Percentiles rank a stretch among this genome's conserved stretches.
Evolutionary conservation across 768 basidiomycete species (phyloP).

Genomic region (Termitomyces bulborhizus): DNA sequence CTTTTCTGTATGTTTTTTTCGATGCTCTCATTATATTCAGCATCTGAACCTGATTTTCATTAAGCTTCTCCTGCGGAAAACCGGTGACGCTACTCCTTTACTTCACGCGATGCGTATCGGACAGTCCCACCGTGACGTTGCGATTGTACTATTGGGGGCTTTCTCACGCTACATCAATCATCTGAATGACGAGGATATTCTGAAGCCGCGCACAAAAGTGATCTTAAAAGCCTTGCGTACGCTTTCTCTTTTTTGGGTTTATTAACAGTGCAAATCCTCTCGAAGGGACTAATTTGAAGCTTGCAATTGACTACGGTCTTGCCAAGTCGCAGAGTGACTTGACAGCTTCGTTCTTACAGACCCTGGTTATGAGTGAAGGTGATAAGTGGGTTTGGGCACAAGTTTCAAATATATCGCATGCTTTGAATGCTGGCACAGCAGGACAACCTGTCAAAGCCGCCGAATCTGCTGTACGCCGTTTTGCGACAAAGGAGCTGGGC

Average conservation of each 20-base stretch:
- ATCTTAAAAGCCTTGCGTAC: slow-evolving; percentile 76
- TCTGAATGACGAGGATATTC: slow-evolving; percentile 76
- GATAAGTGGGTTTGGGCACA: slow-evolving; percentile 82
- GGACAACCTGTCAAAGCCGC: slow-evolving; percentile 76
- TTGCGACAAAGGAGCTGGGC: slow-evolving; percentile 82
- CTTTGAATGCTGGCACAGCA: slow-evolving; percentile 59
- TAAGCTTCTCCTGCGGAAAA: slow-evolving; percentile 76
- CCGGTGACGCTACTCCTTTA: slow-evolving; percentile 82
- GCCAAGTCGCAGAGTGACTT: slow-evolving; percentile 77
- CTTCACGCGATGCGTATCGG: slow-evolving; percentile 87
- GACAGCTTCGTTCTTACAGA: slow-evolving; percentile 90
- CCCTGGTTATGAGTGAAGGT: slow-evolving; percentile 94
- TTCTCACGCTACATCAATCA: slow-evolving; percentile 91
- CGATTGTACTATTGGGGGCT: slow-evolving; percentile 83
- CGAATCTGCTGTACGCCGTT: slow-evolving; percentile 70
- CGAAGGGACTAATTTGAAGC: slow-evolving; percentile 72
- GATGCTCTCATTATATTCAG: not conserved
- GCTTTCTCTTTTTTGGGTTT: slow-evolving; percentile 16
- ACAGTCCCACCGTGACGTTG: slow-evolving; percentile 69
- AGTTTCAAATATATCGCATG: slow-evolving; percentile 59
- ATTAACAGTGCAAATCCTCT: not conserved
- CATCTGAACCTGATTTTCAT: not conserved
- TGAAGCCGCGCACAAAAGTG: slow-evolving; percentile 58
- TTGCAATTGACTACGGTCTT: slow-evolving; percentile 87
- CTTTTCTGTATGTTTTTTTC: slow-evolving; percentile 55